phyloP scores from a whole-genome alignment of 2,329 filamentous ascomycete species.

The Chrysosporium queenslandicum region DNA sequence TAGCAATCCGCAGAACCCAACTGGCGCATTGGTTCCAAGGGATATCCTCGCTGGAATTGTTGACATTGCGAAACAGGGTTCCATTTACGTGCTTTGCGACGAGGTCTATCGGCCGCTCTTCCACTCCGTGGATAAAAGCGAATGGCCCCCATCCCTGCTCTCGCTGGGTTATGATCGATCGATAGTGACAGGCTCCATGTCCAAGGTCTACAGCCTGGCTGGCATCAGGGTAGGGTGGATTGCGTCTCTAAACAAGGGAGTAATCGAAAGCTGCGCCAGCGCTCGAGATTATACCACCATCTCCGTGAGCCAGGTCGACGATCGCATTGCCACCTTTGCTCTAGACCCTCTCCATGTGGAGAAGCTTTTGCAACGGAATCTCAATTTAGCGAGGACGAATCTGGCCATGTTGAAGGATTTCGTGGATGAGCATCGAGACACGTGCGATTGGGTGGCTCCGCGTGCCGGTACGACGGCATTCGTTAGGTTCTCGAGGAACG shows the following conservation, averaged over 20 bases:
- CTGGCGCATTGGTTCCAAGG: conserved; percentile 59
- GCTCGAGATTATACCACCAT: conserved; percentile 79
- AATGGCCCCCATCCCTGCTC: conserved; percentile 57
- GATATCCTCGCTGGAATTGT: conserved; percentile 52
- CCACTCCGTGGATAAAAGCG: conserved; percentile 46
- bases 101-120: conserved; percentile 81
- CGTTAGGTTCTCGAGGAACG: conserved; percentile 55
- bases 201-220: conserved; percentile 73
- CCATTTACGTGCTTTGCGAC: conserved; percentile 61
- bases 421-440: conserved; percentile 52
- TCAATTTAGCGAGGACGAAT: conserved; percentile 58
- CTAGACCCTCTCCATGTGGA: conserved; percentile 56
- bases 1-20: conserved; percentile 75
- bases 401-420: conserved; percentile 57
- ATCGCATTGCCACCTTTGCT: conserved; percentile 66
- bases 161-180: conserved; percentile 61
- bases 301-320: conserved; percentile 70
- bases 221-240: conserved; percentile 79
- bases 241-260: conserved; percentile 51
- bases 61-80: conserved; percentile 50
- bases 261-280: conserved; percentile 55
- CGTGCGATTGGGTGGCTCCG: conserved; percentile 62
- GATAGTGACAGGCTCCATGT: conserved; percentile 69
- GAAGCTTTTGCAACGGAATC: conserved; percentile 52
- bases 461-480: conserved; percentile 72